phyloP scores from a whole-genome alignment of 768 basidiomycete genomes.

The Chalciporus chontae region DNA sequence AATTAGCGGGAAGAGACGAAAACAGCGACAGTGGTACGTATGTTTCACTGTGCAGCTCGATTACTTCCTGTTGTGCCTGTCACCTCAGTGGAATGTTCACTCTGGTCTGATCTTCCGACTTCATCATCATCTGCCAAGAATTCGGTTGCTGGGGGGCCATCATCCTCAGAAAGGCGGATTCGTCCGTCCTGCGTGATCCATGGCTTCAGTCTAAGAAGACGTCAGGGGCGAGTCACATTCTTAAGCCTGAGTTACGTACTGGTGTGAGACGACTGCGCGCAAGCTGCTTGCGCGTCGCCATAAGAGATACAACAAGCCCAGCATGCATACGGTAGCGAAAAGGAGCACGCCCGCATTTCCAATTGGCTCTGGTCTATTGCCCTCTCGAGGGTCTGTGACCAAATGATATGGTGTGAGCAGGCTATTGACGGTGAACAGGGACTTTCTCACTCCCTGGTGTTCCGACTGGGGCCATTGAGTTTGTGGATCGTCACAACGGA shows the following conservation, averaged over 20 bases:
- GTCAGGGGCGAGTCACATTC: background rate
- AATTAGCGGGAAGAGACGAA: background rate
- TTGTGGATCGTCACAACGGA: background rate
- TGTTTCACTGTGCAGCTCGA: slow-evolving; percentile 3
- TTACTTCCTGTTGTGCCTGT: slow-evolving; percentile 5
- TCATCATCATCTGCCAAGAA: slow-evolving; percentile 58
- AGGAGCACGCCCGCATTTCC: slow-evolving; percentile 53
- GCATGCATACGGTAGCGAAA: slow-evolving; percentile 54
- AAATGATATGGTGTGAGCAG: slow-evolving; percentile 1
- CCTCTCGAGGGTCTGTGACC: slow-evolving; percentile 50
- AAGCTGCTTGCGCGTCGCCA: slow-evolving; percentile 59
- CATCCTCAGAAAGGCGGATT: slow-evolving; percentile 67
- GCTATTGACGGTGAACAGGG: background rate
- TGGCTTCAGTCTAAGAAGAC: slow-evolving; percentile 48
- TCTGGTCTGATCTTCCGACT: slow-evolving; percentile 36
- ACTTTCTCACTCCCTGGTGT: slow-evolving; percentile 21
- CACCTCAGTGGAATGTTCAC: slow-evolving; percentile 21
- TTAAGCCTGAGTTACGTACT: slow-evolving; percentile 36
- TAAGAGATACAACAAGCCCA: slow-evolving; percentile 56
- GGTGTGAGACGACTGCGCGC: slow-evolving; percentile 58
- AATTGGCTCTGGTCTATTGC: slow-evolving; percentile 62
- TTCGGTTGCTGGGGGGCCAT: slow-evolving; percentile 65
- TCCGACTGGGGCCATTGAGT: slow-evolving; percentile 20
- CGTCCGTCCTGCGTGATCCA: slow-evolving; percentile 51
- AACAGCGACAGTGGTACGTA: background rate